Base-by-base conservation (phyloP, 1,284 basidiomycete genomes). In the Sparassis latifolia region DNA sequence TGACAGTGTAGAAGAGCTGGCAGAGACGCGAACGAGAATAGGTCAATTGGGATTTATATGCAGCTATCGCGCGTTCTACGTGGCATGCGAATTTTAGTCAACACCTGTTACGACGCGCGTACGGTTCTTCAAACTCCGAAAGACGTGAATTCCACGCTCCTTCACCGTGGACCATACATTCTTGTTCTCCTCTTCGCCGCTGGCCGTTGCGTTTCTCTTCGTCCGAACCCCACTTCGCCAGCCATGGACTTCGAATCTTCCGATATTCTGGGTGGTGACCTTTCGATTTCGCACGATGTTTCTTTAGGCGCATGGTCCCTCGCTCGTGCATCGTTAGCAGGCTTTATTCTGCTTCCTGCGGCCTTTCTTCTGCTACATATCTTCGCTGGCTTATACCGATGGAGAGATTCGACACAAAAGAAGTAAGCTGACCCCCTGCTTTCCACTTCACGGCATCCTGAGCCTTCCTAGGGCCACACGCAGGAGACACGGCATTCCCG, bases 401-500 rank as follows among this genome's bases (percentile, higher is more conserved):
- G 20, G 20, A 20, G 20, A 20, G 20, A 20, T 20, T 20, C 20
- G 20, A 20, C 20, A 20, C 20, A 20, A 20, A 20, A 20, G 20
- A 20, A 20, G 20, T 20, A 20, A 20, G 20, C 20, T 20, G 20
- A 20, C 20, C 20, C 20, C 20, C 20, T 20, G 20, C 20, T 20
- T 20, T 20, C 20, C 20, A 20, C 20, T 20, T 20, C 20, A 44
- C 39, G 35, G 38, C 48, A 54, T 56, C 51, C 44, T 46, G 28
- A 30, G 20, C 10, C 49, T 44, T 35, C 51, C 47, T 48, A 81
- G 79, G 55, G 69, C 78, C 52, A 77, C 79, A 69, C 78, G 88
- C 52, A 73, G 89, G 58, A 75, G 78, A 67, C 79, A 89, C 61
- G 89, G 88, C 44, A 91, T 91, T 52, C 87, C 88, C 20, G 88